phyloP scores from a whole-genome alignment of 192 early-diverging fungal species.

The Coemansia sp. region DNA sequence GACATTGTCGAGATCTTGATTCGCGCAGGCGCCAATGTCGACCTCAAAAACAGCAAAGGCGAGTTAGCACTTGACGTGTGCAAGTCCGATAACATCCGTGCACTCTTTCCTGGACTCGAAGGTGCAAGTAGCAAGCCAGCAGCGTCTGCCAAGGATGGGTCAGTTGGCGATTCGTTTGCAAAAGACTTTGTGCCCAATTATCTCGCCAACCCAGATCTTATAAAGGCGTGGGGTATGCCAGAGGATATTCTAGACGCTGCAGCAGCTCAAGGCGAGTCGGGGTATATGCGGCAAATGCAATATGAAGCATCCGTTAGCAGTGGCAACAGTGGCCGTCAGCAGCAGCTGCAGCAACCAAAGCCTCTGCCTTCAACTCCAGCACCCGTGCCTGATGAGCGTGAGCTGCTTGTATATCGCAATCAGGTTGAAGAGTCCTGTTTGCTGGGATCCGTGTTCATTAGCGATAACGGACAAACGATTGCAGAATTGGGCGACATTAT shows the following conservation, averaged over 20 bases:
- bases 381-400: conserved; percentile 39
- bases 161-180: neutral
- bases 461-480: conserved; percentile 16
- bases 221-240: conserved; percentile 66
- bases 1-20: conserved; percentile 60
- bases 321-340: neutral
- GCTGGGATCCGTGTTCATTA: conserved; percentile 61
- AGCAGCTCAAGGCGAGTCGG: conserved; percentile 27
- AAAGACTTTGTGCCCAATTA: conserved; percentile 60
- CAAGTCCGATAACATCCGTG: conserved; percentile 50
- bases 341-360: neutral
- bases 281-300: conserved; percentile 31
- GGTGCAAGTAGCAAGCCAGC: neutral
- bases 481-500: conserved; percentile 24
- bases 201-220: conserved; percentile 64
- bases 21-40: conserved; percentile 62
- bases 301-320: conserved; percentile 32
- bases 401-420: conserved; percentile 58
- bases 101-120: conserved; percentile 41
- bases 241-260: conserved; percentile 42
- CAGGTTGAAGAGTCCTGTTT: conserved; percentile 52
- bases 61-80: conserved; percentile 64
- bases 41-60: conserved; percentile 60
- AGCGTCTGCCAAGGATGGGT: neutral
- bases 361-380: neutral